A percentile compares a stretch with the other conserved stretches of the same genome.
Conservation (phyloP, 2,329 filamentous ascomycete species). For the Penicillium griseofulvum region DNA sequence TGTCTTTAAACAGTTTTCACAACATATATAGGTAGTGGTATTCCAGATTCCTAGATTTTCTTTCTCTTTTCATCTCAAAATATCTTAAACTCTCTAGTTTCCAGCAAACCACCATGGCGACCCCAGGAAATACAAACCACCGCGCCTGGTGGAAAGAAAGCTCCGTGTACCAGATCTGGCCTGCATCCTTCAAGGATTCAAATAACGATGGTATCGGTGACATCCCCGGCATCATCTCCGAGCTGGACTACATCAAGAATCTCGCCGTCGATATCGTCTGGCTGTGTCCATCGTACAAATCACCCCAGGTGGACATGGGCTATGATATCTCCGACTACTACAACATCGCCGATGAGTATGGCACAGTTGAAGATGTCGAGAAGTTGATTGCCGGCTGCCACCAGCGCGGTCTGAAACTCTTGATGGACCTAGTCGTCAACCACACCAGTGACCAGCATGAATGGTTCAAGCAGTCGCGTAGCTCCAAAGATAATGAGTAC, state of each 20-base stretch:
- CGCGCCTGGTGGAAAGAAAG: conserved; percentile 59
- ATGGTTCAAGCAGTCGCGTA: conserved; percentile 68
- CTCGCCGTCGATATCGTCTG: conserved; percentile 64
- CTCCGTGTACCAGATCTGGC: conserved; percentile 60
- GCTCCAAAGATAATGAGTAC: conserved; percentile 61
- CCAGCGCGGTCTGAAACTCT: conserved; percentile 63
- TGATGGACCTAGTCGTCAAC: conserved; percentile 75
- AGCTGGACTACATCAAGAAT: conserved; percentile 62
- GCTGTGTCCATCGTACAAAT: conserved; percentile 52
- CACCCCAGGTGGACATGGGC: conserved; percentile 55
- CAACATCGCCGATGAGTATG: conserved; percentile 63
- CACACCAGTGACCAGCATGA: conserved; percentile 70
- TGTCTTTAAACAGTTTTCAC: not conserved
- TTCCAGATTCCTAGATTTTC: not conserved
- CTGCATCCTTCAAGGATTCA: conserved; percentile 55
- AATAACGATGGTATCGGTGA: conserved; percentile 60
- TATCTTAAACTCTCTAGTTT: no score
- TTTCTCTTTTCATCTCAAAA: no score
- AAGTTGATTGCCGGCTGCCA: conserved; percentile 60
- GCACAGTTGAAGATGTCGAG: conserved; percentile 65
- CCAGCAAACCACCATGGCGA: conserved; percentile 13
- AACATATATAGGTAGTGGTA: not conserved
- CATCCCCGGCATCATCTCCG: conserved; percentile 62
- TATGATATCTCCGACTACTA: conserved; percentile 62
- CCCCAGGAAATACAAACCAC: conserved; percentile 20